Evolutionary conservation across 805 yeast genomes (phyloP).

Genomic region (Cyberlindnera japonica): DNA sequence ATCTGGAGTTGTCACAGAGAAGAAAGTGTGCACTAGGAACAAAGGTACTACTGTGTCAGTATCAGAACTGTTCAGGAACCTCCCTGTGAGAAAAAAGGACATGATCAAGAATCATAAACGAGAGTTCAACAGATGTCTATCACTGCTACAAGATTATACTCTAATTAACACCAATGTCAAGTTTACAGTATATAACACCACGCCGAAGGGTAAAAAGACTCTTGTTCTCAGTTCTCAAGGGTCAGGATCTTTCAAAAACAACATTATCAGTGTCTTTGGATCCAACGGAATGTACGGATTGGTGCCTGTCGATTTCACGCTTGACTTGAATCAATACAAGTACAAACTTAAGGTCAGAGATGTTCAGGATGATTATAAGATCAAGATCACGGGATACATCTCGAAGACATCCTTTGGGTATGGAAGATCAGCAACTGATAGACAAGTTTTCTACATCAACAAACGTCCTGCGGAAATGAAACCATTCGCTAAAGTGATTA

Average conservation of each 20-base stretch:
- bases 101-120: slow-evolving; percentile 61
- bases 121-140: slow-evolving; percentile 69
- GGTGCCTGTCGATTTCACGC: slow-evolving; percentile 40
- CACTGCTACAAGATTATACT: slow-evolving; percentile 59
- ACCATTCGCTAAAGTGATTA: slow-evolving; percentile 52
- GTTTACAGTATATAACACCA: slow-evolving; percentile 55
- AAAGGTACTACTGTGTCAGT: slow-evolving; percentile 69
- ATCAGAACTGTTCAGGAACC: slow-evolving; percentile 52
- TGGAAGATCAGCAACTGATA: slow-evolving; percentile 66
- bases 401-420: slow-evolving; percentile 79
- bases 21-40: slow-evolving; percentile 45
- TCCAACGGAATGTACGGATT: slow-evolving; percentile 58
- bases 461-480: slow-evolving; percentile 67
- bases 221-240: slow-evolving; percentile 60
- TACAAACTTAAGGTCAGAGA: slow-evolving; percentile 14
- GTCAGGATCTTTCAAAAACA: slow-evolving; percentile 43
- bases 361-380: slow-evolving; percentile 27
- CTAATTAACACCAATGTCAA: slow-evolving; percentile 57
- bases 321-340: slow-evolving; percentile 34
- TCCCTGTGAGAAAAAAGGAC: slow-evolving; percentile 83
- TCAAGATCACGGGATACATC: slow-evolving; percentile 54
- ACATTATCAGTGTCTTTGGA: slow-evolving; percentile 69
- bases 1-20: slow-evolving; percentile 47
- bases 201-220: slow-evolving; percentile 44
- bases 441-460: slow-evolving; percentile 75